Evolutionary conservation across 2,329 filamentous ascomycete species (phyloP).

Genomic region (Calonectria hongkongensis): DNA sequence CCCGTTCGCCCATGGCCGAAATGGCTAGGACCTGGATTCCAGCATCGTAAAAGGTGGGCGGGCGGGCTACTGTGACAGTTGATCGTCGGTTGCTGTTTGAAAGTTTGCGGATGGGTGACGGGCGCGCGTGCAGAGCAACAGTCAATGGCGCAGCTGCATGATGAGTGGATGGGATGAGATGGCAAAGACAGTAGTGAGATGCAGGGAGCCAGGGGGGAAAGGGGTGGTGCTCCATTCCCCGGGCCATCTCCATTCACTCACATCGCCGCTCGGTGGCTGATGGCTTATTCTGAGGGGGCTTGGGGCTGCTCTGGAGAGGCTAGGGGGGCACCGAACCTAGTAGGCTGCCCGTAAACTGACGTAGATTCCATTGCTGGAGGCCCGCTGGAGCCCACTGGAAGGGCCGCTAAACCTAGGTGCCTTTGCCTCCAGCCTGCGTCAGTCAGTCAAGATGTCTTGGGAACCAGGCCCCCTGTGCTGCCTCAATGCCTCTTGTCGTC

Average conservation of each 20-base stretch:
- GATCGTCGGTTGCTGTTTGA: conserved; percentile 1
- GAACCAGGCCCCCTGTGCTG: conserved; percentile 18
- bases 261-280: conserved; percentile 38
- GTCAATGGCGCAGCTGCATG: conserved; percentile 25
- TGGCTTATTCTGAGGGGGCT: conserved; percentile 41
- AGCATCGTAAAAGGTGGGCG: conserved; percentile 39
- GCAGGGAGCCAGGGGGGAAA: conserved; percentile 36
- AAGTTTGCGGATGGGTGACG: conserved; percentile 20
- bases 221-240: conserved; percentile 38
- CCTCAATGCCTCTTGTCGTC: not conserved
- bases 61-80: conserved; percentile 35
- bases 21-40: conserved; percentile 32
- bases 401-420: conserved; percentile 31
- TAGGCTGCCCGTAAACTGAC: conserved; percentile 30
- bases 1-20: conserved; percentile 24
- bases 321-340: conserved; percentile 27
- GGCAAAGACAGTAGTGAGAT: conserved; percentile 33
- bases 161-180: conserved; percentile 28
- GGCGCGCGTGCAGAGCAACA: conserved; percentile 17
- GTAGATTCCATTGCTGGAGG: conserved; percentile 35
- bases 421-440: conserved; percentile 23
- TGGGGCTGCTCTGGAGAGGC: conserved; percentile 18
- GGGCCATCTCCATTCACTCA: conserved; percentile 40
- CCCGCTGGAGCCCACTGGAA: conserved; percentile 25
- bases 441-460: conserved; percentile 27